Base-by-base conservation (phyloP, 1,139 yeast species). In the Nakaseomyces sp. region DNA sequence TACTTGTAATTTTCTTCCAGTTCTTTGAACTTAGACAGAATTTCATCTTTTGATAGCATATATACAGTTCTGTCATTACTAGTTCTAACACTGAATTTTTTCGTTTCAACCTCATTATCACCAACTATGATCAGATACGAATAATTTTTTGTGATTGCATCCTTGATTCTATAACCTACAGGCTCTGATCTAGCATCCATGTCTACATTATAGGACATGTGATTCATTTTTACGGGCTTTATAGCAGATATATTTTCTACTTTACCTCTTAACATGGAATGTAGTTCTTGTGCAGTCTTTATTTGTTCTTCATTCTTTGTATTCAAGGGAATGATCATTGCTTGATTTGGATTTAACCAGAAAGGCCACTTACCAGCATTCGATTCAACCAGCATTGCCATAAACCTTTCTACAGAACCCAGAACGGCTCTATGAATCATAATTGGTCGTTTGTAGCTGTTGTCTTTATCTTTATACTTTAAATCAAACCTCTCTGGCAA, bases 321-420 rank as follows among this genome's bases (percentile, higher is more conserved):
- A 47, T 74, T 81, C 4, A 91, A 82, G 1, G 98, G 97, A 5
- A 93, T 73, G 3, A 91, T 74, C 37, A 84, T 71, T 0, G 93
- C 95, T 62, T 91, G 99, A 51, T 94, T 74, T n/a, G 98, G 96
- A 49, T 84, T 86, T 47, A 91, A 66, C 98, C 98, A 91, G 61
- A 93, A 91, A 10, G 99, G 99, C 98, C 99, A 91, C 54, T 83
- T 83, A 0, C 98, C 99, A 45, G 77, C 77, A 62, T 79, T 89
- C 55, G 89, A 95, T 61, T 93, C 98, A 41, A 89, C 77, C 47
- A 91, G 70, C 51, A 93, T 77, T 3, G 97, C 96, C 64, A 91
- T 71, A 64, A 91, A 89, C 53, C 99, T 73, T 63, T 91, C 98
- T 19, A 91, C 73, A 0, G 96, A 86, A 0, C 99, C 99, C 57